These are phyloP conservation scores for Thalia dealbata DNA, from an alignment of 176 grass and related monocot species.

Conservation along the genomic window DNA sequence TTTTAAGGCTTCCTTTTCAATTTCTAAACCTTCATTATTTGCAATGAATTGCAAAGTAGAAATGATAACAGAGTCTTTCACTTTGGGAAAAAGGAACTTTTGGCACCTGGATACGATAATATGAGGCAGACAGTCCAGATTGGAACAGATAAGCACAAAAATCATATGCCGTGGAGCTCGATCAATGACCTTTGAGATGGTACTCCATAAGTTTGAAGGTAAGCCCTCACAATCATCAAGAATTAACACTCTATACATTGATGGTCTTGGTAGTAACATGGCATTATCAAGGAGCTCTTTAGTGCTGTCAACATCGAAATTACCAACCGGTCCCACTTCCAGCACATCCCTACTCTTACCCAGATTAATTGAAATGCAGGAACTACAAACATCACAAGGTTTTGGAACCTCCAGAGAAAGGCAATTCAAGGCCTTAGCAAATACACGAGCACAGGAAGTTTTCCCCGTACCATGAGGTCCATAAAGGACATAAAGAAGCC, in stretches of 20 bases:
- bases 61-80: constrained; percentile 76
- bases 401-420: constrained; percentile 38
- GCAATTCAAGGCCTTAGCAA: constrained; percentile 84
- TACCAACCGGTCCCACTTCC: constrained; percentile 12
- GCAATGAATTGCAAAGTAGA: constrained; percentile 81
- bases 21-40: constrained; percentile 72
- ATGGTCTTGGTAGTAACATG: constrained; percentile 36
- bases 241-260: constrained; percentile 60
- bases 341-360: constrained; percentile 5
- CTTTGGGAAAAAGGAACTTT: constrained; percentile 89
- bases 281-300: constrained; percentile 60
- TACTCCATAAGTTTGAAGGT: constrained; percentile 56
- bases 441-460: constrained; percentile 65
- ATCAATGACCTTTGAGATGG: constrained; percentile 71
- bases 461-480: constrained; percentile 80
- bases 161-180: constrained; percentile 47
- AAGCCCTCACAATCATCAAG: constrained; percentile 76
- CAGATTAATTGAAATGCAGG: constrained; percentile 59
- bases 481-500: constrained; percentile 67
- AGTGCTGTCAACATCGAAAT: constrained; percentile 13
- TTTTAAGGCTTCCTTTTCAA: constrained; percentile 85
- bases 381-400: constrained; percentile 59
- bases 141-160: constrained; percentile 66
- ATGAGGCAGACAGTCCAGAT: constrained; percentile 65
- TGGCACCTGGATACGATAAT: constrained; percentile 85